Base-by-base conservation (phyloP, 257 asterid species). In the Gentiana macrophylla region DNA sequence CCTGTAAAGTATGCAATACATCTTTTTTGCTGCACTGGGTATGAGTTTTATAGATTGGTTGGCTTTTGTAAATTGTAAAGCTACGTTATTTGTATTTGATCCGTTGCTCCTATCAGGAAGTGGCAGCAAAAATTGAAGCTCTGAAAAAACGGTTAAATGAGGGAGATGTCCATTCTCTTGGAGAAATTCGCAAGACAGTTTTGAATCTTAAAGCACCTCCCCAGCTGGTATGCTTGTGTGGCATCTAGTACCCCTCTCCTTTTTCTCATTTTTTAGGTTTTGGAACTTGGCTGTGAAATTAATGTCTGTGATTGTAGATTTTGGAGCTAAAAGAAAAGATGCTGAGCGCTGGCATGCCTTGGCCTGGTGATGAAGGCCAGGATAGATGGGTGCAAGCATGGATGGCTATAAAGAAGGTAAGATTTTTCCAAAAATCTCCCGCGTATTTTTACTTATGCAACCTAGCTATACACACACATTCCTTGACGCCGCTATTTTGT, bases 331-430 rank as follows among this genome's bases (percentile, higher is more conserved):
- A 88, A 74, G 86, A 77, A 63, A 82, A 75, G 78, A 88, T 92
- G 99, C 74, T 72, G 70, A 70, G 75, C 71, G 88, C 99, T 64
- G 94, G 90, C 70, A 88, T 92, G 97, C 95, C 99, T 52, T 92
- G 99, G 99, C 95, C 99, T 64, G 99, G 97, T 67, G 94, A 92
- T 75, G 99, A 92, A 85, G 93, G 97, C 67, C 86, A 67, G 59
- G 75, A 66, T 68, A 79, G 94, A 63, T 92, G 97, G 99, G 95
- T 80, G 63, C 95, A 85, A 80, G 99, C 99, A 69, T 92, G 99
- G 99, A 67, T 60, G 70, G 95, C 97, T 56, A 92, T 92, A 67
- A 92, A 92, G 77, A 92, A 78, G 94, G 99, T 86, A 55, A 24
- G 24, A 24, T 24, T 24, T 24, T 24, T 24, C 60, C 52, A 8